Evolutionary conservation across 192 early-diverging fungal species (phyloP).

Genomic region (Rhizophlyctis rosea): DNA sequence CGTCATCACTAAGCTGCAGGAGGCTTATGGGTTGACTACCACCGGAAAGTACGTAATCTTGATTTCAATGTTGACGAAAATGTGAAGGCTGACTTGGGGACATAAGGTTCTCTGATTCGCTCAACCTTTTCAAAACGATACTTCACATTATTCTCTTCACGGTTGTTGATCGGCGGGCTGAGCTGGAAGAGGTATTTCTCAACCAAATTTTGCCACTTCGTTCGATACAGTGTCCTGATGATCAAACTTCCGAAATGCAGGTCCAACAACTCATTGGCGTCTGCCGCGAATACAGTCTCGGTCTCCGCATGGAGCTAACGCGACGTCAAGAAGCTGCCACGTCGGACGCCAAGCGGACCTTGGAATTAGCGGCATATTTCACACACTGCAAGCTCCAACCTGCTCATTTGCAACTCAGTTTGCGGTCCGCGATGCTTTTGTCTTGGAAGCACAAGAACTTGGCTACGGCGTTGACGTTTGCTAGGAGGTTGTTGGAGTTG

Average conservation of each 20-base stretch:
- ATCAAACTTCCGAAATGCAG: slow-evolving; percentile 7
- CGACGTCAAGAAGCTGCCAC: slow-evolving; percentile 62
- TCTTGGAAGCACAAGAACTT: slow-evolving; percentile 83
- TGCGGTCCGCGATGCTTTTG: slow-evolving; percentile 84
- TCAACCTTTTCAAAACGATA: slow-evolving; percentile 68
- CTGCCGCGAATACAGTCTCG: slow-evolving; percentile 91
- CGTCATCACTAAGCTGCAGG: slow-evolving; percentile 72
- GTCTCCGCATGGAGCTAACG: slow-evolving; percentile 76
- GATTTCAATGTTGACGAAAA: neutral
- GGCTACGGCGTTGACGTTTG: slow-evolving; percentile 81
- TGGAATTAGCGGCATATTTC: slow-evolving; percentile 95
- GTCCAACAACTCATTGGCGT: slow-evolving; percentile 69
- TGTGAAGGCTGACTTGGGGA: neutral
- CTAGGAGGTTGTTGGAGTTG: slow-evolving; percentile 84
- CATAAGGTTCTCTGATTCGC: slow-evolving; percentile 66
- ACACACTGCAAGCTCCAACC: slow-evolving; percentile 89
- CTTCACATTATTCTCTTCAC: slow-evolving; percentile 79
- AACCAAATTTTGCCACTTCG: neutral
- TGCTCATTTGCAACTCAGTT: slow-evolving; percentile 80
- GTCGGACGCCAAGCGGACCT: slow-evolving; percentile 58
- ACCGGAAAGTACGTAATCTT: slow-evolving; percentile 53
- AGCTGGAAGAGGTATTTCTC: slow-evolving; percentile 67
- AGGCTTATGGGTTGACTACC: slow-evolving; percentile 79
- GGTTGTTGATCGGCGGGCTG: slow-evolving; percentile 59
- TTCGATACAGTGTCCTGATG: neutral